Base-by-base conservation (phyloP, 164 flowering plant species). In the Pachysandra terminalis region DNA sequence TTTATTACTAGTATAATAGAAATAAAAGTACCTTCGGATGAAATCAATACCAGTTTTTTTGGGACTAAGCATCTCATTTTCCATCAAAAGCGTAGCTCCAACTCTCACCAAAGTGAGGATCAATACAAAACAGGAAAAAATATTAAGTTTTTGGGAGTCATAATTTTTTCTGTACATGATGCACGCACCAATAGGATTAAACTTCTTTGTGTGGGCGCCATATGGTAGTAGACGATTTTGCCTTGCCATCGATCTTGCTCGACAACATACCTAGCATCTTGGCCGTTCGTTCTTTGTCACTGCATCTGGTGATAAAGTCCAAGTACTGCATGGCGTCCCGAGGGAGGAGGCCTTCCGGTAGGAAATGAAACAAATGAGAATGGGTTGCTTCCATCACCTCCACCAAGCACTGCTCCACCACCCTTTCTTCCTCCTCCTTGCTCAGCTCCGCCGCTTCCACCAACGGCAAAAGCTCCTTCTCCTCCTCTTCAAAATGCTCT, bases 401-500 rank as follows among this genome's bases (percentile, higher is more conserved):
- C 71, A 84, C 22, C n/a, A n/a, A n/a, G 60, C 87, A 81, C 68
- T 83, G 83, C 55, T 70, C 75, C 65, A 86, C 5, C 62, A 82
- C 65, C 32, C 70, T 79, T 69, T 67, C 72, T 45, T 86, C 79
- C 63, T 77, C 77, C 57, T 73, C 83, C 64, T 69, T 73, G 64
- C 77, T 78, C 72, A 84, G 69, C 55, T 80, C 91, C 4, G 77
- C 67, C 0, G 88, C 91, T 69, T 83, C 90, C 77, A 90, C 67
- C 64, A 82, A 67, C 9, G 93, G 91, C 76, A 88, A 64, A 55
- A 90, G 45, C 62, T 85, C 73, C 64, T 65, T 80, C 70, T 90
- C 93, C 65, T 90, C 96, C 77, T 84, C 87, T 14, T 78, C 82
- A 72, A 90, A 90, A 71, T 90, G 93, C 41, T 83, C 70, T 48